These are phyloP conservation scores for Anisodus acutangulus DNA, from an alignment of 257 asterid species.

Conservation along the genomic window DNA sequence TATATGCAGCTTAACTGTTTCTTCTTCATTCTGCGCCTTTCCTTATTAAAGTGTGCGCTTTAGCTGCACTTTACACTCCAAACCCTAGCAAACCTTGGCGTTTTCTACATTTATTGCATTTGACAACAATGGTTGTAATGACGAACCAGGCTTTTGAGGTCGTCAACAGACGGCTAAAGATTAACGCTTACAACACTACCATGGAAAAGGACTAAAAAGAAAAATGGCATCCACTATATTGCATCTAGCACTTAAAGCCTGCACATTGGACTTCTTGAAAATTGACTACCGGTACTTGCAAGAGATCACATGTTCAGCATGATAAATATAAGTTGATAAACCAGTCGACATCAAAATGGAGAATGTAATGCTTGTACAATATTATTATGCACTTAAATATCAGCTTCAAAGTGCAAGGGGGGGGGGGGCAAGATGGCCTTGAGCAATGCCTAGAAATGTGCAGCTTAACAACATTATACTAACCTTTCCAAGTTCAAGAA, in stretches of 20 bases:
- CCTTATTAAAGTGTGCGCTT: not conserved
- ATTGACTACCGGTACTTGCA: not conserved
- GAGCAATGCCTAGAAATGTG: slow-evolving; percentile 3
- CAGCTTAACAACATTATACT: not conserved
- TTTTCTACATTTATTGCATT: not conserved
- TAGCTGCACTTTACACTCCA: not conserved
- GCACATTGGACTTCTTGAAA: not conserved
- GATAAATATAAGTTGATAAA: not conserved
- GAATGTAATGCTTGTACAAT: not conserved
- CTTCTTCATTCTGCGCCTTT: not conserved
- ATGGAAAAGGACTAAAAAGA: not conserved
- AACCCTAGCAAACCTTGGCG: not conserved
- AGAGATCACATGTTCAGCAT: not conserved
- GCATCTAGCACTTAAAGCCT: slow-evolving; percentile 5
- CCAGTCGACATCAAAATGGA: not conserved
- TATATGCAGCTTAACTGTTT: not conserved
- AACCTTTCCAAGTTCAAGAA: slow-evolving; percentile 7
- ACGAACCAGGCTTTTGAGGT: not conserved
- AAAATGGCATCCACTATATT: not conserved
- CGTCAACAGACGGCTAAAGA: not conserved
- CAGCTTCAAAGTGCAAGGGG: not conserved
- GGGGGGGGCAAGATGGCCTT: not conserved
- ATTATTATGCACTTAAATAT: not conserved
- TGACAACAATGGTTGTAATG: not conserved
- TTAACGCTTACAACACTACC: not conserved